phyloP scores from a whole-genome alignment of 352 stramenopile species.

The Phytopythium montanum region DNA sequence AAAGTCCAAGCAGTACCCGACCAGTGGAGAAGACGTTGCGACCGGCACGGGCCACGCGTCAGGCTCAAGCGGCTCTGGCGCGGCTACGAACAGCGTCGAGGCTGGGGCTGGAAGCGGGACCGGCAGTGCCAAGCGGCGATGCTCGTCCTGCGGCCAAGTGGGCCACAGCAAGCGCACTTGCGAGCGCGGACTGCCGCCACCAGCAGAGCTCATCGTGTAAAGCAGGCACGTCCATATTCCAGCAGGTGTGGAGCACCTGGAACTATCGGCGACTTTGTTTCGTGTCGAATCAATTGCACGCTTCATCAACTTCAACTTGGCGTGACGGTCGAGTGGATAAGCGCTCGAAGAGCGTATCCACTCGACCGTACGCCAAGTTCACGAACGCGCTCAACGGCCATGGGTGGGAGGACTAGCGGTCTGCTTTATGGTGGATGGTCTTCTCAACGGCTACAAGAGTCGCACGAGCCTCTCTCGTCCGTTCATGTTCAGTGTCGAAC shows the following conservation, averaged over 20 bases:
- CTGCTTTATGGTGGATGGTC: too few species aligned
- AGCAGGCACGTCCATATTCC: background rate
- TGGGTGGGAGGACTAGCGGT: too few species aligned
- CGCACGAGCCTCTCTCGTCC: too few species aligned
- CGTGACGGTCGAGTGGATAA: too few species aligned
- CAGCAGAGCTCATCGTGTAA: slow-evolving; percentile 1
- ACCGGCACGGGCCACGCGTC: slow-evolving; percentile 9
- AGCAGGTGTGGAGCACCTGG: too few species aligned
- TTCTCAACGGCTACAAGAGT: too few species aligned
- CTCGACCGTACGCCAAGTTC: too few species aligned
- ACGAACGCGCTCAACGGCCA: too few species aligned
- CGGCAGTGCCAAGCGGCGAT: slow-evolving; percentile 16
- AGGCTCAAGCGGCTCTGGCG: slow-evolving; percentile 8
- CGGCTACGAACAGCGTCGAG: background rate
- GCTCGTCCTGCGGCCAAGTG: slow-evolving; percentile 17
- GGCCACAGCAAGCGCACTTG: slow-evolving; percentile 30
- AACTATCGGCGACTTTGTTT: too few species aligned
- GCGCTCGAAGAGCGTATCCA: too few species aligned
- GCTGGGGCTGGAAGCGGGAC: background rate
- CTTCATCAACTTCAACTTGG: background rate
- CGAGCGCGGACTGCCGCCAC: slow-evolving; percentile 7
- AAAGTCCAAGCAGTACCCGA: slow-evolving; percentile 18
- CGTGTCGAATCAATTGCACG: too few species aligned
- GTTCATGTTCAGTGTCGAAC: too few species aligned
- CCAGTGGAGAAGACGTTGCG: slow-evolving; percentile 10